phyloP scores from a whole-genome alignment of 225 moss, liverwort and hornwort genomes.

The Straminergon stramineum region DNA sequence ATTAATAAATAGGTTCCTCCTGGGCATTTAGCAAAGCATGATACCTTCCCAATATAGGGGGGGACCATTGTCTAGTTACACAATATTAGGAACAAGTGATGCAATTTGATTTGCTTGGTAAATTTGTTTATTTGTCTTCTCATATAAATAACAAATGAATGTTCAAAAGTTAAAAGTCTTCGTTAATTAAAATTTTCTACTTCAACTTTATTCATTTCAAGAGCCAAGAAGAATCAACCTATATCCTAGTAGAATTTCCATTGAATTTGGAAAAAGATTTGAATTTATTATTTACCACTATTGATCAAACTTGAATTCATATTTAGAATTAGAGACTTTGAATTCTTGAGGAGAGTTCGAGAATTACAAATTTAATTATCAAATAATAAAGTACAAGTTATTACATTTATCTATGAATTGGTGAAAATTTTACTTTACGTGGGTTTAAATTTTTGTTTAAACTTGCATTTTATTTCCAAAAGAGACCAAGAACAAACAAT shows the following conservation, averaged over 20 bases:
- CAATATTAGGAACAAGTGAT: too few relatives aligned
- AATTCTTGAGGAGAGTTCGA: neutral
- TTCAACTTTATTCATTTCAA: too few relatives aligned
- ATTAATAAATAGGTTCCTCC: neutral
- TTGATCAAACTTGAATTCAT: neutral
- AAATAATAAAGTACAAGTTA: too few relatives aligned
- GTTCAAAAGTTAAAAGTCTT: neutral
- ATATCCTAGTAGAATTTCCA: neutral
- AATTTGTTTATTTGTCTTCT: neutral
- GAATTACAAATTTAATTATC: neutral
- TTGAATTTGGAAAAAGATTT: fast-evolving
- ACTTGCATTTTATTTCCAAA: too few relatives aligned
- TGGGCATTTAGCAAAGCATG: neutral
- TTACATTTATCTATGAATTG: too few relatives aligned
- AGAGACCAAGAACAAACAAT: too few relatives aligned
- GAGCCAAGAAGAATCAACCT: neutral
- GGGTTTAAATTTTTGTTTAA: too few relatives aligned
- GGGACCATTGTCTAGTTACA: too few relatives aligned
- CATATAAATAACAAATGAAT: neutral
- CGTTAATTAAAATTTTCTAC: too few relatives aligned
- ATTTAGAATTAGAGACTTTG: neutral
- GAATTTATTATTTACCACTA: fast-evolving
- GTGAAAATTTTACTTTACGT: too few relatives aligned
- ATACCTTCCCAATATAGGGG: neutral
- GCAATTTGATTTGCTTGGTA: too few relatives aligned